phyloP scores from a whole-genome alignment of 768 basidiomycete genomes.

The Lactarius quietus region DNA sequence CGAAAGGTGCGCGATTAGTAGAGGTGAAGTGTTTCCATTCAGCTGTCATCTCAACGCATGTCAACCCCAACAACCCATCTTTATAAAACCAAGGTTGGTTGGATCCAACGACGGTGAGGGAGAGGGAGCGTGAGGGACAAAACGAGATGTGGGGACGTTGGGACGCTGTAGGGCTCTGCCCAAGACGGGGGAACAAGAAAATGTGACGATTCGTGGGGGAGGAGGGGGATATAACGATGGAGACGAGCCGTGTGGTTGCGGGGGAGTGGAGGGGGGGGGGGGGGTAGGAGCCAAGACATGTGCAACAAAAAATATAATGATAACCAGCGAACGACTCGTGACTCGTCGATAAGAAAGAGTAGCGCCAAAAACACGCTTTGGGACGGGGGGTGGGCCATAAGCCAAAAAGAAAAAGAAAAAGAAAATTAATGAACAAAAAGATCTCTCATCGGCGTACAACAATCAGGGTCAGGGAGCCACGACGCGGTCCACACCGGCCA shows the following conservation, averaged over 20 bases:
- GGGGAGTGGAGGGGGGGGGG: background rate
- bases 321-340: conserved; percentile 15
- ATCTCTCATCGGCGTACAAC: conserved; percentile 14
- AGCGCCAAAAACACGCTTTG: background rate
- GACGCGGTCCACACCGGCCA: conserved; percentile 18
- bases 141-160: too few species aligned
- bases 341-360: conserved; percentile 1
- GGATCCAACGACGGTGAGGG: too few species aligned
- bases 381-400: background rate
- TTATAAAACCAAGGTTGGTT: too few species aligned
- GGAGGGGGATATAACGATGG: too few species aligned
- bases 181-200: background rate
- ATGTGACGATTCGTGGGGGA: background rate
- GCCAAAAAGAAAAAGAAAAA: conserved; percentile 1
- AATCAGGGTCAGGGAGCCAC: conserved; percentile 15
- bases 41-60: too few species aligned
- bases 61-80: too few species aligned
- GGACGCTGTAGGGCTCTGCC: too few species aligned
- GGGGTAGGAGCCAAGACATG: background rate
- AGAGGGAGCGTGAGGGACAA: too few species aligned
- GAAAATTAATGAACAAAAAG: background rate
- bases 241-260: too few species aligned
- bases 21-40: too few species aligned
- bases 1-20: too few species aligned
- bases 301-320: conserved; percentile 19